These are phyloP conservation scores for Oenanthe javanica DNA, from an alignment of 140 eudicot species.

Conservation along the genomic window DNA sequence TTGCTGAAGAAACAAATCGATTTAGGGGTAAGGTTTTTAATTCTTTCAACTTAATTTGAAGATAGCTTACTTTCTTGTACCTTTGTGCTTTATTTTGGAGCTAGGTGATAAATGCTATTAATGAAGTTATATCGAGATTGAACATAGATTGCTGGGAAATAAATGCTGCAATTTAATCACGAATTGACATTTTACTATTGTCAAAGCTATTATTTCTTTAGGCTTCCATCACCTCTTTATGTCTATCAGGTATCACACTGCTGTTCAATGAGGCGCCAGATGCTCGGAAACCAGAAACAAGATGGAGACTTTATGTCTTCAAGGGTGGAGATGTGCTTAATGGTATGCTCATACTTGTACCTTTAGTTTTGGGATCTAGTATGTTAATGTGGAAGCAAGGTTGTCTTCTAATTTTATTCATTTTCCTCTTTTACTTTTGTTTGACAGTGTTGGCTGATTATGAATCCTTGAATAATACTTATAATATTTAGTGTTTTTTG, in stretches of 20 bases:
- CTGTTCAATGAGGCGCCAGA: slow-evolving; percentile 91
- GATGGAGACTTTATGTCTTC: slow-evolving; percentile 94
- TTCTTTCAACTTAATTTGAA: neutral
- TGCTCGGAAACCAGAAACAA: slow-evolving; percentile 81
- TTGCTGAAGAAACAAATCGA: slow-evolving; percentile 93
- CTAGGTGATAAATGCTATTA: neutral
- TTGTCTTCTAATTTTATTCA: neutral
- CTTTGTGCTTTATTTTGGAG: neutral
- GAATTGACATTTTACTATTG: neutral
- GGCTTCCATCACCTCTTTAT: slow-evolving; percentile 11
- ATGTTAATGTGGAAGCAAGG: neutral
- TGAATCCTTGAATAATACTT: neutral
- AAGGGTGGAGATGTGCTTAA: slow-evolving; percentile 91
- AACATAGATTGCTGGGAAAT: neutral
- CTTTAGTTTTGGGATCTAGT: neutral
- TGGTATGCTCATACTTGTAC: slow-evolving; percentile 31
- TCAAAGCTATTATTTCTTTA: neutral
- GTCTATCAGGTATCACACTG: slow-evolving; percentile 70
- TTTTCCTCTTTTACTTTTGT: neutral
- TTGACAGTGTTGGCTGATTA: neutral
- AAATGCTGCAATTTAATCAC: neutral
- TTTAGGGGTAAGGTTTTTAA: slow-evolving; percentile 54
- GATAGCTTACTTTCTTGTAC: neutral
- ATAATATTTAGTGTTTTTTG: neutral
- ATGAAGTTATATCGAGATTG: neutral